These are phyloP conservation scores for Exobasidium cylindrosporum DNA, from an alignment of 1,284 basidiomycete species.

Conservation along the genomic window DNA sequence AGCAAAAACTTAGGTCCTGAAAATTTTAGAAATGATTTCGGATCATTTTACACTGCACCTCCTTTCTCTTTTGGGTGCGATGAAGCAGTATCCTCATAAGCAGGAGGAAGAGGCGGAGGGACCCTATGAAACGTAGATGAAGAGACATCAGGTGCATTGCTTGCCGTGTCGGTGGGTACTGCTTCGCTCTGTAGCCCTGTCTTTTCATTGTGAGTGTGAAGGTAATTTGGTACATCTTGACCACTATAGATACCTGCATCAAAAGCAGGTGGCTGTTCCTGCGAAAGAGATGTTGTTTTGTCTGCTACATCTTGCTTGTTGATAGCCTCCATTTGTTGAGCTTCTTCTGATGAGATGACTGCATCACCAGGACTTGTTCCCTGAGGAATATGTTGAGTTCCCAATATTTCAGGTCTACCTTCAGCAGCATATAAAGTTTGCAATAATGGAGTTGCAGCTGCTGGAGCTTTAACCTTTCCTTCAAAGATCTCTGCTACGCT, in stretches of 20 bases:
- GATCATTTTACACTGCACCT: too few species aligned
- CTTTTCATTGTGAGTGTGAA: too few species aligned
- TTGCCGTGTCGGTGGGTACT: too few species aligned
- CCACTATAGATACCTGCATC: too few species aligned
- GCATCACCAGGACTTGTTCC: slow-evolving; percentile 43
- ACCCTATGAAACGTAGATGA: neutral
- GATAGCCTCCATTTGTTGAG: slow-evolving; percentile 12
- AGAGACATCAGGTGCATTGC: too few species aligned
- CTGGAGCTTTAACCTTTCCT: slow-evolving; percentile 28
- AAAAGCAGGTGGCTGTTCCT: too few species aligned
- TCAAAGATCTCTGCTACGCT: slow-evolving; percentile 30
- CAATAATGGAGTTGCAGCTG: slow-evolving; percentile 38
- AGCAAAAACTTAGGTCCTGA: neutral
- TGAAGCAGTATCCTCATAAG: neutral
- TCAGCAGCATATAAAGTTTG: slow-evolving; percentile 49
- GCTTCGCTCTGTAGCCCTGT: too few species aligned
- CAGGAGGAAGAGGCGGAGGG: neutral
- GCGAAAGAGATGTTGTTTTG: neutral
- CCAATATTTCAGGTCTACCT: slow-evolving; percentile 38
- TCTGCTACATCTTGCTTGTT: neutral
- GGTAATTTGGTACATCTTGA: too few species aligned
- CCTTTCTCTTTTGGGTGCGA: neutral
- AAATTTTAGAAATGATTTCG: too few species aligned
- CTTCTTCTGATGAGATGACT: slow-evolving; percentile 32
- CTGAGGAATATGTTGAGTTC: slow-evolving; percentile 38